These are phyloP conservation scores for Hymenoscyphus fraxineus DNA, from an alignment of 2,329 filamentous ascomycete genomes.

Conservation along the genomic window DNA sequence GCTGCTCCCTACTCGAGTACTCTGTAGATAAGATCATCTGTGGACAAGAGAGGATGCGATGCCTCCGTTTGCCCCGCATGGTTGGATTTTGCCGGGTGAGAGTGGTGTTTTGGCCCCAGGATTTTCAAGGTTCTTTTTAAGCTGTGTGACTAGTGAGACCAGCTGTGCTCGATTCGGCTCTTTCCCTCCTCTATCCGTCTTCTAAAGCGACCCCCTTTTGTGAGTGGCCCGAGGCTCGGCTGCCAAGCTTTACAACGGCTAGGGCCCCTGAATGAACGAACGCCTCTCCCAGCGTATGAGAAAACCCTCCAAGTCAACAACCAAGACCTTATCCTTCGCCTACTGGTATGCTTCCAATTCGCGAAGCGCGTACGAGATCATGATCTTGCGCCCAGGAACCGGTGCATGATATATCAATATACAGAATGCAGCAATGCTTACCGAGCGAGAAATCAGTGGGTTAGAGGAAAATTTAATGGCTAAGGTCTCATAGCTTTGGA, in stretches of 20 bases:
- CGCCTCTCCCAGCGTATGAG: constrained; percentile 1
- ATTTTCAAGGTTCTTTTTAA: constrained; percentile 3
- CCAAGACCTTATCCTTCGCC: neutral
- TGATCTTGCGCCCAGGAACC: neutral
- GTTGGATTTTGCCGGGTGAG: neutral
- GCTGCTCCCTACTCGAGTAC: too few species aligned
- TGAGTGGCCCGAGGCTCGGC: neutral
- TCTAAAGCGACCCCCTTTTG: neutral
- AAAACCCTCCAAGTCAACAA: neutral
- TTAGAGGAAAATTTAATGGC: neutral
- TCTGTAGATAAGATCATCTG: too few species aligned
- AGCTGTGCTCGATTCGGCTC: neutral
- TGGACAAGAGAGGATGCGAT: too few species aligned
- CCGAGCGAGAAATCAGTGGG: neutral
- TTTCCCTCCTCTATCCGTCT: neutral
- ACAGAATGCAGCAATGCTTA: neutral
- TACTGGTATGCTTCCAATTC: neutral
- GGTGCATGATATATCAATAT: neutral
- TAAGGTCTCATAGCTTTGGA: neutral
- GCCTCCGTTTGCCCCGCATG: neutral
- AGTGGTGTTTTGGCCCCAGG: neutral
- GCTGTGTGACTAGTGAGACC: neutral
- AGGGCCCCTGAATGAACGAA: neutral
- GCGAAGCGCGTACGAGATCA: neutral
- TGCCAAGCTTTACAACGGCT: neutral